Evolutionary conservation across 176 grass and related monocot species (phyloP).

Genomic region (Urochloa ruziziensis): DNA sequence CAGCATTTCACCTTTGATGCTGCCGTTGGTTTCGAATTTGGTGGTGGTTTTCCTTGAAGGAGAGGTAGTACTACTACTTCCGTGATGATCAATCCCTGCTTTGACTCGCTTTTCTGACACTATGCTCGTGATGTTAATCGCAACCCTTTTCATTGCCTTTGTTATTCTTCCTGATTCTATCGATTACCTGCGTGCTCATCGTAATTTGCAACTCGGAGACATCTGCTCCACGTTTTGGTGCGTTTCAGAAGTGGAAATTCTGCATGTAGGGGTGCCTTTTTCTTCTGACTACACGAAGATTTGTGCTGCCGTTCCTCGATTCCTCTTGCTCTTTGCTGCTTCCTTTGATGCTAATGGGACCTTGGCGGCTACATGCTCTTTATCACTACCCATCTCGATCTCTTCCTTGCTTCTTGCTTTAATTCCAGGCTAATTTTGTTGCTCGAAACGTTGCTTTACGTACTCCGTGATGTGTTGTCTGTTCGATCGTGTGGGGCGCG

Average conservation of each 20-base stretch:
- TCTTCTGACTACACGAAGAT: not conserved
- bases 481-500: not conserved
- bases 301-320: not conserved
- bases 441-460: not conserved
- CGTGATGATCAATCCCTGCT: not conserved
- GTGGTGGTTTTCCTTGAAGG: not conserved
- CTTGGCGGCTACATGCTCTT: not conserved
- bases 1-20: not conserved
- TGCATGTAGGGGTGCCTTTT: not conserved
- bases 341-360: not conserved
- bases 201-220: not conserved
- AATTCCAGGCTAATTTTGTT: not conserved
- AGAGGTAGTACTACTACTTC: not conserved
- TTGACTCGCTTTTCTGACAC: not conserved
- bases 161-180: not conserved
- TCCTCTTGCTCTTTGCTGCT: not conserved
- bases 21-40: not conserved
- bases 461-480: not conserved
- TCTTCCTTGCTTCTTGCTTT: not conserved
- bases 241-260: not conserved
- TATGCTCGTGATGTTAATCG: not conserved
- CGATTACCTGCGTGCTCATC: not conserved
- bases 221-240: not conserved
- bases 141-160: too few relatives aligned
- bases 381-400: not conserved